Evolutionary conservation across 2,329 filamentous ascomycete genomes (phyloP), one percentile per base, ranked within the genome.

Genomic region (Aspergillus quadrilineatus): DNA sequence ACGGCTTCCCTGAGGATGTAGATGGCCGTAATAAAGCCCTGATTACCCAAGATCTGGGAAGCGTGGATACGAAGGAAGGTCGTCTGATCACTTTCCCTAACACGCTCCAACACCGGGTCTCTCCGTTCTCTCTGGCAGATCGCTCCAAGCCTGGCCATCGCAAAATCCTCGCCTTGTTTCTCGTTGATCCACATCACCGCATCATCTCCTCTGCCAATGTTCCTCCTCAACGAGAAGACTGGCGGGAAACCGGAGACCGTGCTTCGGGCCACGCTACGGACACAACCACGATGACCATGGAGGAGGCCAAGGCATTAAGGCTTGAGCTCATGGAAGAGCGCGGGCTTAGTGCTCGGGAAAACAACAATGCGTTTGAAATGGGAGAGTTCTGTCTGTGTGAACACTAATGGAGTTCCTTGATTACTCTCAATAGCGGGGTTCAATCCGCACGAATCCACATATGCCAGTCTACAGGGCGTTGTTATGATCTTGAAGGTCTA

Each of bases 41-140:
- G 60, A 62, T 56, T 22, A 58, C 55, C 3, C 58, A 61, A 14
- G 43, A 56, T 1, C 36, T 59, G 0, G 61, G 61, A 4, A 55
- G 50, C 14, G 48, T 63, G 4, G 14, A 9, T 6, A 36, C 29
- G 7, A 29, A 28, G 5, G 52, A 53, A 30, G 46, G 57, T 4
- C 53, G 57, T 6, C 29, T 59, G 3, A n/a, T 59, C 4, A 34
- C 57, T 0, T 59, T 59, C 26, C 57, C 57, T 12, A 56, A 56
- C 32, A 9, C 36, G 1, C 44, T 56, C 30, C 48, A 59, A 14
- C 53, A 59, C 53, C 49, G 41, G 0, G 53, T 34, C 0, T 30
- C 42, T 7, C 53, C 57, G 5, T 56, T 59, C 34, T 4, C 15
- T 1, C 29, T 59, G 1, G 57, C 39, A 5, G 57, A 57, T 34